A percentile compares a stretch with the other conserved stretches of the same genome.
Conservation (phyloP, 257 asterid species). For the Paraleonurus japonicus region DNA sequence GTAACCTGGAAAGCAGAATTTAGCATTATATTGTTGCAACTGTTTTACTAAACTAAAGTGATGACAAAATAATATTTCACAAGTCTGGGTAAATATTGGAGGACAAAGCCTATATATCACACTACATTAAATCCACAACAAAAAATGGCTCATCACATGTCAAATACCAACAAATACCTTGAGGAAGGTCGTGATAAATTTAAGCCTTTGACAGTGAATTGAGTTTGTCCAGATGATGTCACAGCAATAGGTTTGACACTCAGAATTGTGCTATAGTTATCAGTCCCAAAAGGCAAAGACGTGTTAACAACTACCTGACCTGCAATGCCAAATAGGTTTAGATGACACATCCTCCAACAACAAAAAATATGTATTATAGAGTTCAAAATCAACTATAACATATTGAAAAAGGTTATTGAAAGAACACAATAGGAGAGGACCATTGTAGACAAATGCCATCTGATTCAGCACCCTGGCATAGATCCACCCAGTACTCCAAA, state of each 20-base stretch:
- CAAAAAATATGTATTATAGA: not conserved
- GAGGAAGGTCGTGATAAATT: constrained; percentile 53
- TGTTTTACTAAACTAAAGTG: not conserved
- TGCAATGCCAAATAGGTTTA: constrained; percentile 34
- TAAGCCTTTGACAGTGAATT: constrained; percentile 57
- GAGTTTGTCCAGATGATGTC: constrained; percentile 56
- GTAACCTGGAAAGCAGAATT: constrained; percentile 43
- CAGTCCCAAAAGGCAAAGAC: constrained; percentile 43
- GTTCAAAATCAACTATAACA: constrained; percentile 13
- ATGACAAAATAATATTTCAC: not conserved
- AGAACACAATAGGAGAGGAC: constrained; percentile 32
- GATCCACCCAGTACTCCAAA: constrained; percentile 86
- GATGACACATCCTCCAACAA: constrained; percentile 21
- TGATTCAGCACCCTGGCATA: constrained; percentile 69
- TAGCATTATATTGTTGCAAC: not conserved
- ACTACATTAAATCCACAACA: not conserved
- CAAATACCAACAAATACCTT: constrained; percentile 41
- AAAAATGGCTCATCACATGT: constrained; percentile 10
- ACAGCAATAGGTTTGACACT: constrained; percentile 72
- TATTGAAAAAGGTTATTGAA: not conserved
- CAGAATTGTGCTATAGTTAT: constrained; percentile 42
- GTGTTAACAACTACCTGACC: constrained; percentile 64
- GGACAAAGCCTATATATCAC: not conserved
- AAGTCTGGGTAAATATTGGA: constrained; percentile 8
- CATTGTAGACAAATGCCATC: constrained; percentile 56